A percentile compares a stretch with the other conserved stretches of the same genome.
Evolutionary conservation across 345 rosid genomes (phyloP).

Genomic region (Litchi chinensis): DNA sequence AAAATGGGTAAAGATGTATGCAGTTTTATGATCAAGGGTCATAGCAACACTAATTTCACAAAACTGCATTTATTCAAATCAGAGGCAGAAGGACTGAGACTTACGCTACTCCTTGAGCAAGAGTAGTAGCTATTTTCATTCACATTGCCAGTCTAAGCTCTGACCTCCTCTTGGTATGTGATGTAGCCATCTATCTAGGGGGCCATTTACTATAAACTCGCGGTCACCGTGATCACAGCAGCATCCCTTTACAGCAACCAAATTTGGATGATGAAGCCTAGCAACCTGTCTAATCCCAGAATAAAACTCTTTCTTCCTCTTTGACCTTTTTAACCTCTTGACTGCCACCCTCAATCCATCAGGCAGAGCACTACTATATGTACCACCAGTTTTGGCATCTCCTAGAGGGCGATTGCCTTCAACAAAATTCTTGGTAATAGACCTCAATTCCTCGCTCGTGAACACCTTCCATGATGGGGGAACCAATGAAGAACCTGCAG

Average conservation of each 20-base stretch:
- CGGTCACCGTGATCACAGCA: conserved; percentile 93
- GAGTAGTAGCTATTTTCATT: conserved; percentile 85
- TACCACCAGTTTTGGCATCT: conserved; percentile 93
- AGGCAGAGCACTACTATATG: conserved; percentile 79
- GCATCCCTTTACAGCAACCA: conserved; percentile 92
- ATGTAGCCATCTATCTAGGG: conserved; percentile 91
- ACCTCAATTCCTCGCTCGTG: conserved; percentile 77
- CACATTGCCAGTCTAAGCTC: conserved; percentile 86
- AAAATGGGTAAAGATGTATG: not conserved
- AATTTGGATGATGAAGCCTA: conserved; percentile 78
- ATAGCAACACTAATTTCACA: not conserved
- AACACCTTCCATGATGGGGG: conserved; percentile 93
- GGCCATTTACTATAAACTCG: conserved; percentile 88
- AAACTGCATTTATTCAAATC: not conserved
- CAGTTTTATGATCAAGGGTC: not conserved
- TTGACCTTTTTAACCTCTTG: conserved; percentile 90
- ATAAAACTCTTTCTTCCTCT: conserved; percentile 93
- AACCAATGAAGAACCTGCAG: conserved; percentile 73
- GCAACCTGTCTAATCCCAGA: conserved; percentile 90
- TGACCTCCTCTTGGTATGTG: conserved; percentile 93
- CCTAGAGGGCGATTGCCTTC: conserved; percentile 89
- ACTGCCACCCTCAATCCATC: conserved; percentile 94
- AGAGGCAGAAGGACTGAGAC: conserved; percentile 27
- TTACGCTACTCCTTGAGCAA: conserved; percentile 97
- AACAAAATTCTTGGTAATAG: conserved; percentile 82